A percentile compares a stretch with the other conserved stretches of the same genome.
Conservation (phyloP, 495 filamentous ascomycete species). For the Penicillium silybi region DNA sequence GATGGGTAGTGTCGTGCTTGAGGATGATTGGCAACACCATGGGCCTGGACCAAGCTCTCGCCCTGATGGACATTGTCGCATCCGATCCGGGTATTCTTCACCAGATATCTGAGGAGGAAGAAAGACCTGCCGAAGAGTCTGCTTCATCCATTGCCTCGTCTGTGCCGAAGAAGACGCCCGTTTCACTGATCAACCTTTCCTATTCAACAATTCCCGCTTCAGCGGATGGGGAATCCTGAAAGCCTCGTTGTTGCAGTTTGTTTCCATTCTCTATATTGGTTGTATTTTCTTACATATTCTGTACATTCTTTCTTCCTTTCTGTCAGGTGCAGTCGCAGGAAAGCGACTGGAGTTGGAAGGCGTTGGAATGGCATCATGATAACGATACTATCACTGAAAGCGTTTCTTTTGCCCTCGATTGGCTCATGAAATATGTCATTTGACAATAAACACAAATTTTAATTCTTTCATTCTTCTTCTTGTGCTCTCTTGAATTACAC, state of each 20-base stretch:
- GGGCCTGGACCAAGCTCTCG: conserved; percentile 47
- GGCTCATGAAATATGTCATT: background rate
- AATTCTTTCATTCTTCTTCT: too few species aligned
- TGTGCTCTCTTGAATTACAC: too few species aligned
- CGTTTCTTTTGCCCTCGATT: background rate
- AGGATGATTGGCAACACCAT: conserved; percentile 40
- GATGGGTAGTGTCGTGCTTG: conserved; percentile 43
- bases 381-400: background rate
- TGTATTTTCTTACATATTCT: background rate
- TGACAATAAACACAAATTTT: background rate
- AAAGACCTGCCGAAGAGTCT: background rate
- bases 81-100: conserved; percentile 27
- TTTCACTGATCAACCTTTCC: background rate
- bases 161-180: background rate
- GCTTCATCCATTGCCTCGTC: background rate
- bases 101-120: conserved; percentile 13
- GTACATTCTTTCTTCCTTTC: background rate
- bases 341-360: background rate
- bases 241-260: background rate
- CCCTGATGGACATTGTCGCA: conserved; percentile 36
- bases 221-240: background rate
- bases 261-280: background rate
- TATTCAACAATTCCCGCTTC: background rate
- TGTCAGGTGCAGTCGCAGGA: background rate
- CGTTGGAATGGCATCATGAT: background rate